phyloP scores from a whole-genome alignment of 1,139 yeast species.

The Candida sp. region DNA sequence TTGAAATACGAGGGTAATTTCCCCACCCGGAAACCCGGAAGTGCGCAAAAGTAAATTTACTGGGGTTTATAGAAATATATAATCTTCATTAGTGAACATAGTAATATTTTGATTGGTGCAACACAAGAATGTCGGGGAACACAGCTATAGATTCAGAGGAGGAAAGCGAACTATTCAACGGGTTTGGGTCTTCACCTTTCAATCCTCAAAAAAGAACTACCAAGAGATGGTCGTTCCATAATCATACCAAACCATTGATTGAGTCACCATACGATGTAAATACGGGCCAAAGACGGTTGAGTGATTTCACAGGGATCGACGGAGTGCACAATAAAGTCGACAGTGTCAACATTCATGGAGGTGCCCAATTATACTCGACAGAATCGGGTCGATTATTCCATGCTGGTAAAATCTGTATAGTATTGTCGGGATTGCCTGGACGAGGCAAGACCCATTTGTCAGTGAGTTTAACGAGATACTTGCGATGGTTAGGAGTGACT shows the following conservation, averaged over 20 bases:
- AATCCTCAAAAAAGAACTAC: conserved; percentile 30
- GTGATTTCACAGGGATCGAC: conserved; percentile 45
- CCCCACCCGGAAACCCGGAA: background rate
- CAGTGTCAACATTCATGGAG: conserved; percentile 49
- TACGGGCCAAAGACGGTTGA: conserved; percentile 28
- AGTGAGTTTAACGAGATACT: conserved; percentile 84
- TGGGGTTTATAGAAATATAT: background rate
- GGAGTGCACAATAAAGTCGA: conserved; percentile 55
- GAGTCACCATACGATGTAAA: conserved; percentile 26
- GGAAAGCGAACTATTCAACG: conserved; percentile 34
- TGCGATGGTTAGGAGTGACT: conserved; percentile 94
- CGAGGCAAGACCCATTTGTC: conserved; percentile 94
- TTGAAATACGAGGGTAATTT: no score
- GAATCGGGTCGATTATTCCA: conserved; percentile 90
- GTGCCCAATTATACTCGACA: conserved; percentile 89
- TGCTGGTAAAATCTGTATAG: conserved; percentile 91
- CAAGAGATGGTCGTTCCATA: conserved; percentile 45
- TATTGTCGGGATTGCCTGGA: conserved; percentile 92
- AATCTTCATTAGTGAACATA: background rate
- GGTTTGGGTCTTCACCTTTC: conserved; percentile 38
- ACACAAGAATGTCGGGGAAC: conserved; percentile 1
- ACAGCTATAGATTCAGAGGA: conserved; percentile 18
- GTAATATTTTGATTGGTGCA: background rate
- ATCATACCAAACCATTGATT: conserved; percentile 32
- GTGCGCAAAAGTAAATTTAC: background rate